Percentiles rank a stretch among this genome's conserved stretches.
These are phyloP conservation scores for Cyclotella sp. DNA, from an alignment of 108 stramenopile species.

Conservation along the genomic window DNA sequence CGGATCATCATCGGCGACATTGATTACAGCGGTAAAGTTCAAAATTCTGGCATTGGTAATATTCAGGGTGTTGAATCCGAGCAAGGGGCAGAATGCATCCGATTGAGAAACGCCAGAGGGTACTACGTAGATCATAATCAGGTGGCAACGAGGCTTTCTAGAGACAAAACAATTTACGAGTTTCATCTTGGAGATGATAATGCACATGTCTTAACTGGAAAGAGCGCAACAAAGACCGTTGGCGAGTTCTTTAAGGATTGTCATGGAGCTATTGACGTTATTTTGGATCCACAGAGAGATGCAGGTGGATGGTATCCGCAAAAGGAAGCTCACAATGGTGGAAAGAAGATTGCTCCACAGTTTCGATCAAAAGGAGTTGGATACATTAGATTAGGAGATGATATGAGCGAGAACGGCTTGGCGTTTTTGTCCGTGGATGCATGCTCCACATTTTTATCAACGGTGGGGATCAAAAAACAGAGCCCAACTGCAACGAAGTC, in stretches of 20 bases:
- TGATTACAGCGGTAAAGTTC: slow-evolving; percentile 55
- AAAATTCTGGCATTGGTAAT: slow-evolving; percentile 38
- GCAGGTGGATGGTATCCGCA: slow-evolving; percentile 59
- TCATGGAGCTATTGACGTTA: slow-evolving; percentile 56
- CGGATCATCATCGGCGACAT: slow-evolving; percentile 59
- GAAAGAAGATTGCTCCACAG: slow-evolving; percentile 63
- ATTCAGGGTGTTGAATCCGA: slow-evolving; percentile 32
- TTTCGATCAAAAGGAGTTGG: slow-evolving; percentile 68
- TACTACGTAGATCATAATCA: slow-evolving; percentile 52
- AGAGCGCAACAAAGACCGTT: slow-evolving; percentile 44
- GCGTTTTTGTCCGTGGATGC: slow-evolving; percentile 63
- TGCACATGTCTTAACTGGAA: slow-evolving; percentile 50
- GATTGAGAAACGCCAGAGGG: slow-evolving; percentile 51
- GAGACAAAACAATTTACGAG: slow-evolving; percentile 55
- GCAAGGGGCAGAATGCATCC: slow-evolving; percentile 54
- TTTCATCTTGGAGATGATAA: slow-evolving; percentile 54
- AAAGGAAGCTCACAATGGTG: slow-evolving; percentile 46
- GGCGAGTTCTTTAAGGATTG: slow-evolving; percentile 57
- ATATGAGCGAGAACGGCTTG: slow-evolving; percentile 66
- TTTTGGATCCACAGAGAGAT: slow-evolving; percentile 61
- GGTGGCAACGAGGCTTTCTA: slow-evolving; percentile 49
- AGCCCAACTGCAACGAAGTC: slow-evolving; percentile 1
- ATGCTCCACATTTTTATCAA: slow-evolving; percentile 56
- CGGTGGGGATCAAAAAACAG: slow-evolving; percentile 19
- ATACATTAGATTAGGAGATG: slow-evolving; percentile 69